These are phyloP conservation scores for Mycena pura DNA, from an alignment of 768 basidiomycete genomes.

Conservation along the genomic window DNA sequence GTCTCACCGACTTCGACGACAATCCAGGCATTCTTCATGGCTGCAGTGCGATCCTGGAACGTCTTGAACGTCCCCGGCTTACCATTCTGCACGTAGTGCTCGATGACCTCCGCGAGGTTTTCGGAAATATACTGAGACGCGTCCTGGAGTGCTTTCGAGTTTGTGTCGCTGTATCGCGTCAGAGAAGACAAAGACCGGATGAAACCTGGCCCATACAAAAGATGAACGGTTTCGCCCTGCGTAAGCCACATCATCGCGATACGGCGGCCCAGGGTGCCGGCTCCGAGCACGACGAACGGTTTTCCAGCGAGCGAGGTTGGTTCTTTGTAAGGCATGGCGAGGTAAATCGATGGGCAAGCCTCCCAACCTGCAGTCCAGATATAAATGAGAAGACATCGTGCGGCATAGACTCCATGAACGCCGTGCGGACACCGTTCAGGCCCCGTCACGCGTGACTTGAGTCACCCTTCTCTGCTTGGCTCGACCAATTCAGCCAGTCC, in stretches of 20 bases:
- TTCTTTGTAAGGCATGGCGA: conserved; percentile 14
- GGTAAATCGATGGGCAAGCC: neutral
- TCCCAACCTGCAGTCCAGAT: neutral
- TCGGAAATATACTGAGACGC: conserved; percentile 11
- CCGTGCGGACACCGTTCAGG: too few species aligned
- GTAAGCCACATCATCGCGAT: conserved; percentile 28
- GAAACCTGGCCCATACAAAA: neutral
- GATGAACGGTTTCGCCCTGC: conserved; percentile 23
- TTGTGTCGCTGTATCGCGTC: conserved; percentile 11
- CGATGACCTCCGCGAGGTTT: conserved; percentile 16
- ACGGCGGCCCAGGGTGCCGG: conserved; percentile 22
- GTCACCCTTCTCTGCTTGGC: too few species aligned
- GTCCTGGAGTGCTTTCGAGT: conserved; percentile 14
- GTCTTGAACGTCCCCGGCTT: conserved; percentile 1
- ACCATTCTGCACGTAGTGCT: conserved; percentile 6
- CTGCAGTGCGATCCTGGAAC: conserved; percentile 19
- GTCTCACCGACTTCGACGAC: conserved; percentile 24
- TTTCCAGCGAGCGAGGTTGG: conserved; percentile 15
- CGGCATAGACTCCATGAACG: neutral
- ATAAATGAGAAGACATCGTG: neutral
- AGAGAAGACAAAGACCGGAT: neutral
- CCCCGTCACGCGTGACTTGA: too few species aligned
- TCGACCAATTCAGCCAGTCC: too few species aligned
- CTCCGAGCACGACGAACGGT: conserved; percentile 19
- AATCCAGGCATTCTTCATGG: conserved; percentile 23